These are phyloP conservation scores for Kernera saxatilis DNA, from an alignment of 345 rosid species.

Conservation along the genomic window DNA sequence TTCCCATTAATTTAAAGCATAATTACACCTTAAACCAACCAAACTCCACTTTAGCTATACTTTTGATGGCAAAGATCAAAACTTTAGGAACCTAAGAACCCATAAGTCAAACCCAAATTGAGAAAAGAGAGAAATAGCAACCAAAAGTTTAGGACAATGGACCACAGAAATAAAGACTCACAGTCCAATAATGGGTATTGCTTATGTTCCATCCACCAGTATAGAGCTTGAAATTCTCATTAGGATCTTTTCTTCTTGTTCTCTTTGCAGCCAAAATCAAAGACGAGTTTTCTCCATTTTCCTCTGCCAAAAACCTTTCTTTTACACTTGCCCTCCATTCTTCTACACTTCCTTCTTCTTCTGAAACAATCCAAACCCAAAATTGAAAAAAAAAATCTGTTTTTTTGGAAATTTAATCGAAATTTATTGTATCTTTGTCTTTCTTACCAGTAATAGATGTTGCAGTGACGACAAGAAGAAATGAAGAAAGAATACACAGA, in stretches of 20 bases:
- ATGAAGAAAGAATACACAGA: constrained; percentile 17
- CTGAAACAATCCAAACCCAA: constrained; percentile 21
- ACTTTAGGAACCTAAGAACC: not conserved
- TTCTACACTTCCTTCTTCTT: constrained; percentile 17
- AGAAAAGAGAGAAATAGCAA: not conserved
- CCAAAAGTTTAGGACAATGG: not conserved
- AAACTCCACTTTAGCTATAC: not conserved
- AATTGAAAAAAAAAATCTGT: not conserved
- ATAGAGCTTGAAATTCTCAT: constrained; percentile 45
- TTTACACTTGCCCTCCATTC: constrained; percentile 34
- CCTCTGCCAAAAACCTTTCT: constrained; percentile 59
- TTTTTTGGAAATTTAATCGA: not conserved
- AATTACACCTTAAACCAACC: not conserved
- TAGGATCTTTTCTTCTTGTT: constrained; percentile 66
- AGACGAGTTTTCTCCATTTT: constrained; percentile 37
- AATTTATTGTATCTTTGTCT: not conserved
- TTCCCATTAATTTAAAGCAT: not conserved
- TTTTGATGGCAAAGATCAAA: not conserved
- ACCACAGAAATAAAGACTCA: constrained; percentile 41
- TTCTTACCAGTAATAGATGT: constrained; percentile 30
- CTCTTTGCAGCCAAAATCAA: constrained; percentile 67
- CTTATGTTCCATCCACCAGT: constrained; percentile 93
- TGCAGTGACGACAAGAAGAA: constrained; percentile 30
- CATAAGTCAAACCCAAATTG: constrained; percentile 4
- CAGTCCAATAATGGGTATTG: constrained; percentile 76